These are phyloP conservation scores for Colletotrichum sp. DNA, from an alignment of 2,329 filamentous ascomycete genomes.

Conservation along the genomic window DNA sequence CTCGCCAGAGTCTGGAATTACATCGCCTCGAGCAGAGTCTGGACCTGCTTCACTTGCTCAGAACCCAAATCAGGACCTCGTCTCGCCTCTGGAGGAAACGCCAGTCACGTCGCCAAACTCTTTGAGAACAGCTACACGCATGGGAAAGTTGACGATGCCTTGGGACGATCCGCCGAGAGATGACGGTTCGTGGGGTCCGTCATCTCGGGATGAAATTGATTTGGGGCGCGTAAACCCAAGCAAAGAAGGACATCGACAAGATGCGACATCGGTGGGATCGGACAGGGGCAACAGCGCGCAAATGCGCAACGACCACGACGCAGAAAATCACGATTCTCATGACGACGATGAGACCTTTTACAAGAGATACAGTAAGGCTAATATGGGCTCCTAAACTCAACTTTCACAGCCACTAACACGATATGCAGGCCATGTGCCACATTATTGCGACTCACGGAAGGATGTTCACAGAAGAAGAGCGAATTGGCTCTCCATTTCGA, in stretches of 20 bases:
- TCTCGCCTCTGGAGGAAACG: conserved; percentile 6
- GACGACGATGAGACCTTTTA: conserved; percentile 32
- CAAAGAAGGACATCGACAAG: neutral
- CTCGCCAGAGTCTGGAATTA: neutral
- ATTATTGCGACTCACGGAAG: conserved; percentile 34
- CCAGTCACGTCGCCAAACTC: neutral
- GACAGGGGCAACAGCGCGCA: neutral
- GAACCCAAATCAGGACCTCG: neutral
- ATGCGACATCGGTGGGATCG: neutral
- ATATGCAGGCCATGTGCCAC: conserved; percentile 30
- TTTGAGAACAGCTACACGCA: neutral
- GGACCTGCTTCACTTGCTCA: neutral
- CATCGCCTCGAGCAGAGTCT: neutral
- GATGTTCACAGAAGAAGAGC: conserved; percentile 34
- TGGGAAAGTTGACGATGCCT: neutral
- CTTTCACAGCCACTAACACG: neutral
- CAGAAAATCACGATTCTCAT: neutral
- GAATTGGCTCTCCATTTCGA: conserved; percentile 55
- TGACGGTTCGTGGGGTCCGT: neutral
- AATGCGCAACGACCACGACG: neutral
- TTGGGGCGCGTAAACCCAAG: neutral
- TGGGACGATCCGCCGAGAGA: conserved; percentile 15
- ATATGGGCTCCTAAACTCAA: neutral
- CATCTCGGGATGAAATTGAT: neutral
- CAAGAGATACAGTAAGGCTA: conserved; percentile 33